phyloP scores from a whole-genome alignment of 2,329 filamentous ascomycete genomes.

The Didymella lethalis region DNA sequence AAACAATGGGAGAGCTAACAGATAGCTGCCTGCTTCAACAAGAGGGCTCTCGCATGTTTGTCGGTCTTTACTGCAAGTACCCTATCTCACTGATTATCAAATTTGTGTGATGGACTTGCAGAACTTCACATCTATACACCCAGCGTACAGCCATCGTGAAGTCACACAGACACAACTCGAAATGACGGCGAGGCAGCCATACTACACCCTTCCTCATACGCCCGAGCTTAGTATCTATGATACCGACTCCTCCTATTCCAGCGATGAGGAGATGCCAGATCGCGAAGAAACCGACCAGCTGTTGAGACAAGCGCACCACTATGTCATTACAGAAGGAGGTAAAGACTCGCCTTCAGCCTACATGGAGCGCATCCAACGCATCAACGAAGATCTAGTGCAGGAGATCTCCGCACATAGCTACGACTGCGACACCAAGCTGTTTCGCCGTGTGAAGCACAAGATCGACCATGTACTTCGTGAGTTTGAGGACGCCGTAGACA shows the following conservation, averaged over 20 bases:
- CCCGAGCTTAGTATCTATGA: slow-evolving; percentile 19
- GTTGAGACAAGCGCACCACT: slow-evolving; percentile 40
- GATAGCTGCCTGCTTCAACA: slow-evolving; percentile 8
- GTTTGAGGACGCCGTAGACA: slow-evolving; percentile 21
- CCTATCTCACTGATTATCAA: slow-evolving; percentile 1
- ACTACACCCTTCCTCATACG: background rate
- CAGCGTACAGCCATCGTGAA: background rate
- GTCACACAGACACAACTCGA: background rate
- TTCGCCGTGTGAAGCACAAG: slow-evolving; percentile 30
- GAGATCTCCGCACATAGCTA: slow-evolving; percentile 24
- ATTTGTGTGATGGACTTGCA: slow-evolving; percentile 17
- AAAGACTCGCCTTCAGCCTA: slow-evolving; percentile 30
- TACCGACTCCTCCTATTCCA: slow-evolving; percentile 14
- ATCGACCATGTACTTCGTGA: slow-evolving; percentile 31
- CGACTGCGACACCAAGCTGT: slow-evolving; percentile 33
- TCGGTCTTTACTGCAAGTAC: background rate
- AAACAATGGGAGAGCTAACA: slow-evolving; percentile 32
- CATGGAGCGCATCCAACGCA: slow-evolving; percentile 34
- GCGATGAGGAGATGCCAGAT: slow-evolving; percentile 15
- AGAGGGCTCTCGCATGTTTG: slow-evolving; percentile 4
- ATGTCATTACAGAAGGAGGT: slow-evolving; percentile 35
- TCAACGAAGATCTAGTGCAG: slow-evolving; percentile 36
- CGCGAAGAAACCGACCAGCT: slow-evolving; percentile 31
- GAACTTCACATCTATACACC: slow-evolving; percentile 4
- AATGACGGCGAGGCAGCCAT: slow-evolving; percentile 16